phyloP scores from a whole-genome alignment of 345 rosid species.

The Populus nigra region DNA sequence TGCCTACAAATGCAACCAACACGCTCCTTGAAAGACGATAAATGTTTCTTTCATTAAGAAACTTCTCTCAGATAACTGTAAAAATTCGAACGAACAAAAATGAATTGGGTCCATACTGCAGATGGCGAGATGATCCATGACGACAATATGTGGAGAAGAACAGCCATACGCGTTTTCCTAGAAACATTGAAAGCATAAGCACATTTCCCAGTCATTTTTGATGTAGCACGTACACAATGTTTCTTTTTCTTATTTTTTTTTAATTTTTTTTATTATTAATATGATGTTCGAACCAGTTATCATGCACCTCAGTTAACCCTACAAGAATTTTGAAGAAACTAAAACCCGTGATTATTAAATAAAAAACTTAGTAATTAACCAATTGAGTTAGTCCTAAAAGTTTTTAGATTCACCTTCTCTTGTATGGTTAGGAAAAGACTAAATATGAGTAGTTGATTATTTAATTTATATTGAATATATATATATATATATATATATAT shows the following conservation, averaged over 20 bases:
- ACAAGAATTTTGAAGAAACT: fast-evolving
- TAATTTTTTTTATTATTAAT: too few species aligned
- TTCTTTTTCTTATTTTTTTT: too few species aligned
- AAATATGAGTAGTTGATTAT: too few species aligned
- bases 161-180: background rate
- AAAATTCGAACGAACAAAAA: too few species aligned
- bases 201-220: too few species aligned
- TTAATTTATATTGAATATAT: too few species aligned
- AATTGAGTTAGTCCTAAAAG: fast-evolving
- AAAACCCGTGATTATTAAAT: fast-evolving
- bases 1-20: background rate
- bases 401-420: too few species aligned
- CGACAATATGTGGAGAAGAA: too few species aligned
- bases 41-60: background rate
- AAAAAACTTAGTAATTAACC: fast-evolving
- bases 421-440: too few species aligned
- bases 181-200: background rate
- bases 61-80: background rate
- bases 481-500: too few species aligned
- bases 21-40: background rate
- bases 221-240: too few species aligned
- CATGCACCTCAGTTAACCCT: too few species aligned
- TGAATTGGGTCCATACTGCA: background rate
- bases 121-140: background rate
- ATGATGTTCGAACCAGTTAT: fast-evolving